Evolutionary conservation across 331 rosid species (phyloP).

Genomic region (Cucumis variabilis): DNA sequence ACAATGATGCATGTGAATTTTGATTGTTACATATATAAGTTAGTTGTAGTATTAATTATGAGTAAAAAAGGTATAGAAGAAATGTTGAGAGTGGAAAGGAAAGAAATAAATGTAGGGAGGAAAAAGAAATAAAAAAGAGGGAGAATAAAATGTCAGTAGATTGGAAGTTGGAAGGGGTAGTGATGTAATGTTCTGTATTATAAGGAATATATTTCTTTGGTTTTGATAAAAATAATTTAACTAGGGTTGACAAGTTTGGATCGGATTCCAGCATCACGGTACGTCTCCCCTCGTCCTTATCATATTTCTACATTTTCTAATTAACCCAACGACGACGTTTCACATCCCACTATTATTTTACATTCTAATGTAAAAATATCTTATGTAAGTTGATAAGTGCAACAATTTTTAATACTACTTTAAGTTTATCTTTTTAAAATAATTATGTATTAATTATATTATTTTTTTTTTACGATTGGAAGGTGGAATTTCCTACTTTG

Average conservation of each 20-base stretch:
- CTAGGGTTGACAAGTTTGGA: slow-evolving; percentile 14
- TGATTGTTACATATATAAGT: no score
- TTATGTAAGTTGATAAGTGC: no score
- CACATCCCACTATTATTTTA: background rate
- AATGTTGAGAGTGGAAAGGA: background rate
- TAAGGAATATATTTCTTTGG: background rate
- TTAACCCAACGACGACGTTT: background rate
- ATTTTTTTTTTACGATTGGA: no score
- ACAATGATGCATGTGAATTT: no score
- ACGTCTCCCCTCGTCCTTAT: slow-evolving; percentile 14
- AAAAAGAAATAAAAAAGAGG: background rate
- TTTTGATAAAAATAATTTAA: background rate
- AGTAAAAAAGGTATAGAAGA: no score
- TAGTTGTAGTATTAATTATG: no score
- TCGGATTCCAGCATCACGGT: slow-evolving; percentile 13
- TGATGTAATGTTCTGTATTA: background rate
- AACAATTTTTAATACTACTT: no score
- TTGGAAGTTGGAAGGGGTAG: background rate
- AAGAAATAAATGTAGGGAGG: no score
- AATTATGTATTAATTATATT: no score
- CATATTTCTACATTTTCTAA: background rate
- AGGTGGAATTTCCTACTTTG: no score
- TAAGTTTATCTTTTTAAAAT: no score
- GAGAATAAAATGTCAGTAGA: slow-evolving; percentile 26
- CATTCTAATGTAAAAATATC: background rate